Evolutionary conservation across 306 rosid genomes (phyloP).

Genomic region (Purshia tridentata): DNA sequence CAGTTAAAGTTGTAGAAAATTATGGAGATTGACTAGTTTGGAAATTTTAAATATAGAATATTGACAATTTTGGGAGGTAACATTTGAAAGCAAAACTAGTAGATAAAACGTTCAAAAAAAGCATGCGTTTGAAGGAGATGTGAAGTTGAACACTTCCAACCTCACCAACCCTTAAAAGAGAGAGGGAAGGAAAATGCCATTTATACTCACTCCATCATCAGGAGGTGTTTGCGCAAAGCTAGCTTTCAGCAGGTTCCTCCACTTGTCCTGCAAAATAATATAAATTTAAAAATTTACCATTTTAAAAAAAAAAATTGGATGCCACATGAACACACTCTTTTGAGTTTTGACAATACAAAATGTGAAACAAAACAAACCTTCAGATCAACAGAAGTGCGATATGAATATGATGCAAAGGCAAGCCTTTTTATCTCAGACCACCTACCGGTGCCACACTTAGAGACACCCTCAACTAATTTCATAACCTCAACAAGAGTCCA

Average conservation of each 20-base stretch:
- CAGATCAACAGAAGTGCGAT: slow-evolving; percentile 98
- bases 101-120: slow-evolving; percentile 12
- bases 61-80: not conserved
- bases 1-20: not conserved
- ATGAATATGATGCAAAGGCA: slow-evolving; percentile 73
- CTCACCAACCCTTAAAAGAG: not conserved
- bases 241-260: slow-evolving; percentile 97
- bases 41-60: not conserved
- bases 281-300: not conserved
- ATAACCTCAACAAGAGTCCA: slow-evolving; percentile 91
- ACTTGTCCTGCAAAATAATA: slow-evolving; percentile 77
- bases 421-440: slow-evolving; percentile 98
- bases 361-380: slow-evolving; percentile 48
- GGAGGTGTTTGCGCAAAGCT: slow-evolving; percentile 71
- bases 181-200: not conserved
- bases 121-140: slow-evolving; percentile 9
- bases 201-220: slow-evolving; percentile 71
- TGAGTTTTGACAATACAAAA: not conserved
- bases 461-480: slow-evolving; percentile 88
- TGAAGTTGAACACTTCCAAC: slow-evolving; percentile 12
- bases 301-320: not conserved
- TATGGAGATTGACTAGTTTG: not conserved
- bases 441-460: slow-evolving; percentile 88
- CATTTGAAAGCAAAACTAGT: slow-evolving; percentile 5
- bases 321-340: too few species aligned